A percentile compares a stretch with the other conserved stretches of the same genome.
These are phyloP conservation scores for Phytopythium boreale DNA, from an alignment of 352 stramenopile species.

Conservation along the genomic window DNA sequence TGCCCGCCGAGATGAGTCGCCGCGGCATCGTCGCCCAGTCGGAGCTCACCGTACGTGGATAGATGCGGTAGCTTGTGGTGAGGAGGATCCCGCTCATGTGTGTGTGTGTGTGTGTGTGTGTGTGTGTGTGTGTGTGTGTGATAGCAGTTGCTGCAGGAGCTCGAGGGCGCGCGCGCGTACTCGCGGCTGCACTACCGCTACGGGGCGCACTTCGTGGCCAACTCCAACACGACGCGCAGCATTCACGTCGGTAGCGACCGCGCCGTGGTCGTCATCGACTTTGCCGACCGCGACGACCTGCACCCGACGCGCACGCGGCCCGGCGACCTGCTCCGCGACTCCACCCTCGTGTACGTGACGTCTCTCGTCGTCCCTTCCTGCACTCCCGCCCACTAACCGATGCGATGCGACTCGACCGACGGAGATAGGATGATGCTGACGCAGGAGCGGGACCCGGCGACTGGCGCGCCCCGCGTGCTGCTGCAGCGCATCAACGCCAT, in stretches of 20 bases:
- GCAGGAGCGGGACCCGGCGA: constrained; percentile 22
- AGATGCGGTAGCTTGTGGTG: too few species aligned
- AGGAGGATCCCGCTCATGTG: too few species aligned
- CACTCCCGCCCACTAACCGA: too few species aligned
- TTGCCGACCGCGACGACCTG: constrained; percentile 37
- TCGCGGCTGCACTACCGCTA: constrained; percentile 42
- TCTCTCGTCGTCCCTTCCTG: neutral
- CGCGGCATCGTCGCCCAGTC: constrained; percentile 25
- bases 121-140: neutral
- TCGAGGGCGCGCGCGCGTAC: constrained; percentile 30
- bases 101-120: too few species aligned
- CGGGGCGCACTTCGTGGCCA: constrained; percentile 27
- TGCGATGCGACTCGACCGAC: neutral
- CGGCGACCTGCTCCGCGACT: constrained; percentile 21
- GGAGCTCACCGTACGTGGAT: constrained; percentile 20
- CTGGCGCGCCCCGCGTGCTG: constrained; percentile 35
- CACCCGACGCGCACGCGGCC: constrained; percentile 28
- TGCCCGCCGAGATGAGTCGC: constrained; percentile 28
- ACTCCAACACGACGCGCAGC: constrained; percentile 39
- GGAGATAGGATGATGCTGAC: constrained; percentile 29
- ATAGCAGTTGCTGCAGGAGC: constrained; percentile 23
- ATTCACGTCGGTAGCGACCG: constrained; percentile 24
- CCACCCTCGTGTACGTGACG: constrained; percentile 26
- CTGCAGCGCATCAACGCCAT: constrained; percentile 42
- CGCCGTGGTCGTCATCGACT: constrained; percentile 43